phyloP scores from a whole-genome alignment of 2,329 filamentous ascomycete species.

The Cladophialophora exuberans region DNA sequence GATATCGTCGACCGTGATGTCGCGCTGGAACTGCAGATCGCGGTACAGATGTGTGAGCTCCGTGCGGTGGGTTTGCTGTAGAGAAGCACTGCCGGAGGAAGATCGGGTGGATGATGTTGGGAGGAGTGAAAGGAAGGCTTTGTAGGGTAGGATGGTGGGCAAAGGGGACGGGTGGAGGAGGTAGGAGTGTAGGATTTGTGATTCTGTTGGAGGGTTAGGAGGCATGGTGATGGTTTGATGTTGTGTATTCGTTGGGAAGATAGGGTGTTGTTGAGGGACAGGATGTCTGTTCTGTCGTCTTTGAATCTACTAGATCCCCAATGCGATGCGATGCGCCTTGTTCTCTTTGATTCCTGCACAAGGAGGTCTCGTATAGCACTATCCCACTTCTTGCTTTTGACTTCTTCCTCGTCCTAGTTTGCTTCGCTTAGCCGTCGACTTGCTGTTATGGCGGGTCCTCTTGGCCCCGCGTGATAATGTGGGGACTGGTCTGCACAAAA shows the following conservation, averaged over 20 bases:
- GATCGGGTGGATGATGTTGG: not conserved
- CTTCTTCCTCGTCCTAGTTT: no score
- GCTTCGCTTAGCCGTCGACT: no score
- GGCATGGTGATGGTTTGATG: not conserved
- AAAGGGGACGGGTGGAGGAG: conserved; percentile 76
- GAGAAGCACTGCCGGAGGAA: conserved; percentile 56
- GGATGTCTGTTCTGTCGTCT: not conserved
- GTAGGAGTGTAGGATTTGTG: conserved; percentile 75
- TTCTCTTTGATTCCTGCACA: no score
- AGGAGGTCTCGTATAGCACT: no score
- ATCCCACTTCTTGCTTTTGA: no score
- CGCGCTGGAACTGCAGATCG: conserved; percentile 75
- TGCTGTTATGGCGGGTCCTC: no score
- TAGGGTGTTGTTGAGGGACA: not conserved
- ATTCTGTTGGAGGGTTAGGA: conserved; percentile 67
- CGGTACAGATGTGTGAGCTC: conserved; percentile 74
- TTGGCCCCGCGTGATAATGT: no score
- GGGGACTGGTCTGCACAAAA: no score
- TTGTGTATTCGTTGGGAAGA: not conserved
- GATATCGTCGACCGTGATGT: conserved; percentile 69
- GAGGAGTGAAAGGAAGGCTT: conserved; percentile 77
- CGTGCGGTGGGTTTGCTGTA: conserved; percentile 52
- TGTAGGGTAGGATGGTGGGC: conserved; percentile 71
- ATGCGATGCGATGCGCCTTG: no score
- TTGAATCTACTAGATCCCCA: no score